These are phyloP conservation scores for Rhododendron kiyosumense DNA, from an alignment of 148 eudicot species.

Conservation along the genomic window DNA sequence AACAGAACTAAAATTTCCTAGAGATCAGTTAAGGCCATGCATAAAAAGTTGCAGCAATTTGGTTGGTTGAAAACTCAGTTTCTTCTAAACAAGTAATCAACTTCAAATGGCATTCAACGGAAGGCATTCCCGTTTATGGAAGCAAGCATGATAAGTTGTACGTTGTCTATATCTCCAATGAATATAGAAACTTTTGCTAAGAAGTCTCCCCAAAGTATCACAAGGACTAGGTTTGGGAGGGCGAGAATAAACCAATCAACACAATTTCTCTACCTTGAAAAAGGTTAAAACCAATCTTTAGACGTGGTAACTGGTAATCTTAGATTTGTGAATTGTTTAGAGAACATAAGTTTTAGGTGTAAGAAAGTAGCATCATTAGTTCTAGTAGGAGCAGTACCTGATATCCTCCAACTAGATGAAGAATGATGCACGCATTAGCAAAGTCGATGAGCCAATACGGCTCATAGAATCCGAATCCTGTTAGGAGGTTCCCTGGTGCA, in stretches of 20 bases:
- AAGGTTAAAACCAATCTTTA: background rate
- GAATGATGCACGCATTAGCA: conserved; percentile 61
- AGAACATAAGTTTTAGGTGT: background rate
- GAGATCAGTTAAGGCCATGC: background rate
- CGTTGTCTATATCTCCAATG: background rate
- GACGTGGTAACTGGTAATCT: background rate
- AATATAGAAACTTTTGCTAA: background rate
- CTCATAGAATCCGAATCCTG: conserved; percentile 66
- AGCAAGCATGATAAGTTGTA: background rate
- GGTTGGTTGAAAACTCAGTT: background rate
- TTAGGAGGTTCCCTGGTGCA: conserved; percentile 64
- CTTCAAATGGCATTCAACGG: background rate
- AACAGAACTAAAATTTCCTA: background rate
- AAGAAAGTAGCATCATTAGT: background rate
- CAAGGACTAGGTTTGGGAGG: background rate
- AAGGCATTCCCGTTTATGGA: background rate
- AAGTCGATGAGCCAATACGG: conserved; percentile 64
- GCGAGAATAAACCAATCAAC: background rate
- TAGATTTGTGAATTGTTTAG: background rate
- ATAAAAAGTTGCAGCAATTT: background rate
- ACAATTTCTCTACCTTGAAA: background rate
- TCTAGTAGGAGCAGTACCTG: conserved; percentile 39
- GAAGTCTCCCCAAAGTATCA: background rate
- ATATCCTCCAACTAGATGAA: conserved; percentile 70
- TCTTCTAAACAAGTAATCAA: background rate